Base-by-base conservation (phyloP, 2,329 filamentous ascomycete genomes). In the Incumbomyces delicatus region DNA sequence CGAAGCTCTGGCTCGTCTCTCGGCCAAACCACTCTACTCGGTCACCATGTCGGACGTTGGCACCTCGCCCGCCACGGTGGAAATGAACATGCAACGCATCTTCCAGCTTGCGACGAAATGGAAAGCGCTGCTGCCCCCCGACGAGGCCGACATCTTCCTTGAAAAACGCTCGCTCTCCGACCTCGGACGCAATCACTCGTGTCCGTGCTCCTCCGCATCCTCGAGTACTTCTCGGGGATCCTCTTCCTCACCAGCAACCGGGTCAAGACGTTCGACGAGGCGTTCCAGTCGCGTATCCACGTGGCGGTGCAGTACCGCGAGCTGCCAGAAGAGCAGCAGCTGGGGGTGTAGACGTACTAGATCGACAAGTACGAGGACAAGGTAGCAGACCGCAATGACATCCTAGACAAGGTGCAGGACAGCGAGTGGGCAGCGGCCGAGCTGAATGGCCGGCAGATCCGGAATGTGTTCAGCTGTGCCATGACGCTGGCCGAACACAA, bases 121-220 rank as follows among this genome's bases (percentile, higher is more conserved):
- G 87, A 85, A 85, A 16, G 87, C 87, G 0, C 84, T 95, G 6
- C 70, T 94, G 0, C 75, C 94, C 2, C 77, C 94, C 1, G 87
- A 94, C 57, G 88, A 94, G 66, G 87, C 84, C 1, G 85, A 90
- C 56, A 82, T 88, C 3, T 89, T 89, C 66, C 69, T 94, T 8
- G 85, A 92, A 69, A 84, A 86, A 63, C 80, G 87, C 1, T 83
- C 86, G 39, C 80, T 87, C 58, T 81, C 86, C 53, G 86, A 94
- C 57, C 82, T 94, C 43, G 82, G 88, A 60, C 81, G 87, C 49
- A 94, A 94, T 83, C 84, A 0, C 77, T 92, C 1, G 88, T 94
- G 43, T 86, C 81, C 61, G 87, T 94, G 57, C 95, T 95, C 71
- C 70, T 95, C 2, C 80, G 87, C 0, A 74, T 90, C 47, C 72